Percentiles rank a stretch among this genome's conserved stretches.
These are phyloP conservation scores for Bathelium albidoporum DNA, from an alignment of 495 filamentous ascomycete species.

Conservation along the genomic window DNA sequence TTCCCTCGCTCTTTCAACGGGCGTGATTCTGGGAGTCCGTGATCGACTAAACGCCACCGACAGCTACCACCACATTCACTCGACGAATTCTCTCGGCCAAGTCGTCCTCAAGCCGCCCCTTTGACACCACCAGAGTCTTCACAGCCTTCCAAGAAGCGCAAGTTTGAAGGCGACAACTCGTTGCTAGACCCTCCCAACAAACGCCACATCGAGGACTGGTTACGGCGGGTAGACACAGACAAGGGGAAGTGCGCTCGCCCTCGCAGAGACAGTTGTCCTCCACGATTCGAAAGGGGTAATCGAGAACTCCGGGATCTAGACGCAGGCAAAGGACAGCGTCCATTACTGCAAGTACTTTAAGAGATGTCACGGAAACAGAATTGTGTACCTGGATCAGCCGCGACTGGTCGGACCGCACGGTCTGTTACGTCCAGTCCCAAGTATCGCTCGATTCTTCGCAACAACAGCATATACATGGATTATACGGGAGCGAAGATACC, in stretches of 20 bases:
- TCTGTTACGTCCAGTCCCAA: background rate
- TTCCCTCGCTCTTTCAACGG: background rate
- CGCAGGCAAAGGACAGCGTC: background rate
- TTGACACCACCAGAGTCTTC: background rate
- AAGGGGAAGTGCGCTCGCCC: background rate
- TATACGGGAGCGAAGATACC: background rate
- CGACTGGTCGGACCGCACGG: background rate
- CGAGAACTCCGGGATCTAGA: background rate
- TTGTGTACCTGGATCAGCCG: background rate
- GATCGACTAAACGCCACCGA: background rate
- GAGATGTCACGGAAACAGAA: background rate
- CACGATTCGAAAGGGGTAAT: background rate
- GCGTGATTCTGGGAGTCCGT: background rate
- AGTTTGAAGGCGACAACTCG: background rate
- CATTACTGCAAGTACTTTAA: background rate
- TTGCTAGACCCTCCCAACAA: background rate
- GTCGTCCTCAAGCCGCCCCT: background rate
- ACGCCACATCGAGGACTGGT: background rate
- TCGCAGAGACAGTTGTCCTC: background rate
- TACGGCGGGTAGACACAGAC: background rate
- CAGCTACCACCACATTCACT: background rate
- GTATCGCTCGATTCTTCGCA: background rate
- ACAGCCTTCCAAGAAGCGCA: background rate
- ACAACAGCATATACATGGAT: background rate
- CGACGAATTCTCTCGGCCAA: background rate